These are phyloP conservation scores for Argentina anserina DNA, from an alignment of 306 rosid genomes.

Conservation along the genomic window DNA sequence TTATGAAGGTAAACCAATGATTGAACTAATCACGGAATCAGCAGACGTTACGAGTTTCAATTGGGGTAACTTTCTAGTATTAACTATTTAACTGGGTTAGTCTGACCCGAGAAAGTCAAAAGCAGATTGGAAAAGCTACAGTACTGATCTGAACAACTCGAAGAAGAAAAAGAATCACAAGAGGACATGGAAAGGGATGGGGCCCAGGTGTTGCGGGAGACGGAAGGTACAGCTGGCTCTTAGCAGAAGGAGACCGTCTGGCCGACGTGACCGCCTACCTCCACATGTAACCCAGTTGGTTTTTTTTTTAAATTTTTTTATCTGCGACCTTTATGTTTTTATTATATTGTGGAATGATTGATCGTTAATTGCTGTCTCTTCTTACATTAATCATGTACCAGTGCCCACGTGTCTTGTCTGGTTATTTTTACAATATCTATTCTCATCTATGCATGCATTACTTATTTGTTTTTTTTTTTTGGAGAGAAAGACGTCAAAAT, in stretches of 20 bases:
- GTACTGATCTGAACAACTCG: neutral
- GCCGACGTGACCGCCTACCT: slow-evolving; percentile 20
- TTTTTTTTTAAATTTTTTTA: neutral
- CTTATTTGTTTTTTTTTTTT: neutral
- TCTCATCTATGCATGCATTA: neutral
- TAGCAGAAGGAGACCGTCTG: neutral
- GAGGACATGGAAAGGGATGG: neutral
- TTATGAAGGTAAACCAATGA: neutral
- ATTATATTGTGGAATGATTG: neutral
- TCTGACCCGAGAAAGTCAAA: neutral
- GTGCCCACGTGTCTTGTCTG: neutral
- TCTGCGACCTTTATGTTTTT: neutral
- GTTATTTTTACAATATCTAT: neutral
- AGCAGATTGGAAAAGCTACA: neutral
- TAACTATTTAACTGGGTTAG: neutral
- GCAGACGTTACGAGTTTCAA: neutral
- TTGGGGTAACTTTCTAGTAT: neutral
- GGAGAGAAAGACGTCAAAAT: too few species aligned
- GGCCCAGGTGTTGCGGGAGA: neutral
- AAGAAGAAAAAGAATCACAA: neutral
- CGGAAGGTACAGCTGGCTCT: slow-evolving; percentile 14
- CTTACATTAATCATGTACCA: neutral
- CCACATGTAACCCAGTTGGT: slow-evolving; percentile 13
- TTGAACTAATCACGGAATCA: neutral
- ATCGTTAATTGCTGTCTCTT: neutral